phyloP scores from a whole-genome alignment of 2,329 filamentous ascomycete species.

The Esteya vermicola region DNA sequence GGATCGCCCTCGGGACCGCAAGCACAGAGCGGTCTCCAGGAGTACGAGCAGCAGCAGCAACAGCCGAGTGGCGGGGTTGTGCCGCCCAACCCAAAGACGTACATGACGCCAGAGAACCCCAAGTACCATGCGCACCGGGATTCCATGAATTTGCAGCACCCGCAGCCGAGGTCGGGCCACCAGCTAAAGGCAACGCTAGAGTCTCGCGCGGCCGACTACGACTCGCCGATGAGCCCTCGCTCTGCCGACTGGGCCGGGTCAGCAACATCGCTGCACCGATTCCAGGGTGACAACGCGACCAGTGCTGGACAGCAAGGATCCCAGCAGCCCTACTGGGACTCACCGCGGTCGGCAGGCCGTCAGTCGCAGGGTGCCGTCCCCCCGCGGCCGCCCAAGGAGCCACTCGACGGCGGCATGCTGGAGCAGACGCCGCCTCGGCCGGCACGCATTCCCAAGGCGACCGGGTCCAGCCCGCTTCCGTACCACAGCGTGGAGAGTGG shows the following conservation, averaged over 20 bases:
- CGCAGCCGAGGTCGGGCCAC: conserved; percentile 60
- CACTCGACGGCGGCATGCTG: conserved; percentile 25
- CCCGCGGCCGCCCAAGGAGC: conserved; percentile 49
- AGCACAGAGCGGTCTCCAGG: not conserved
- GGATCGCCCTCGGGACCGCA: conserved; percentile 10
- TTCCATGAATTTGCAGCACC: conserved; percentile 66
- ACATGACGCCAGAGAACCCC: conserved; percentile 49
- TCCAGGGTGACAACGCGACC: conserved; percentile 28
- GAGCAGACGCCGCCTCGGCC: conserved; percentile 29
- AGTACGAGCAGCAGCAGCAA: conserved; percentile 1
- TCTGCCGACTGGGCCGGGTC: conserved; percentile 51
- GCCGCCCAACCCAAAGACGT: conserved; percentile 34
- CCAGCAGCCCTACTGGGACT: conserved; percentile 28
- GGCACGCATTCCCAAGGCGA: conserved; percentile 33
- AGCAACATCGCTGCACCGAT: conserved; percentile 41
- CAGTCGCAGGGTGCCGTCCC: conserved; percentile 22
- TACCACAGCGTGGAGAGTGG: conserved; percentile 41
- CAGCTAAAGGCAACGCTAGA: conserved; percentile 63
- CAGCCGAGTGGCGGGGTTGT: conserved; percentile 1
- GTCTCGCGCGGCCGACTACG: conserved; percentile 53
- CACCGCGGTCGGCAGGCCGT: conserved; percentile 25
- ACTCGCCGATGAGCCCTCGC: conserved; percentile 42
- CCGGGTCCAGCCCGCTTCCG: conserved; percentile 40
- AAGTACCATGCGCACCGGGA: conserved; percentile 75
- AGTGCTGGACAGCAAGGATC: conserved; percentile 28